Conservation (phyloP, 2,329 filamentous ascomycete species). For the Cucurbitaria berberidis region DNA sequence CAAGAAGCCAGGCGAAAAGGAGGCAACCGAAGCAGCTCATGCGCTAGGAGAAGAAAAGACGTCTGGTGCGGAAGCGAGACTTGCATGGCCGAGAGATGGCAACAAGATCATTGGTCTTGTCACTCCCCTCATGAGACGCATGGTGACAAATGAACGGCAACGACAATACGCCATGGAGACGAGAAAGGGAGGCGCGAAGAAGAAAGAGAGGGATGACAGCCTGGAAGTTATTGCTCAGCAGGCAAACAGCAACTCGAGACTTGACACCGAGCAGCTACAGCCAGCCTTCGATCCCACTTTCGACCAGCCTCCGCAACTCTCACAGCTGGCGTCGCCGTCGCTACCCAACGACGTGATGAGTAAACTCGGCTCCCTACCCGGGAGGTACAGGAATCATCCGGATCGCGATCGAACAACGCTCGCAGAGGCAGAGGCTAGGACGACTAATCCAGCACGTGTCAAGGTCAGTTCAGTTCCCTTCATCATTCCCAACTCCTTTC, state of each 20-base stretch:
- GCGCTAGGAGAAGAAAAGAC: slow-evolving; percentile 50
- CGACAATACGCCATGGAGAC: slow-evolving; percentile 64
- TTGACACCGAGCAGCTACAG: slow-evolving; percentile 19
- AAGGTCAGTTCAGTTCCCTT: slow-evolving; percentile 1
- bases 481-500: background rate
- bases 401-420: background rate
- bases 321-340: slow-evolving; percentile 5
- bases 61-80: slow-evolving; percentile 40
- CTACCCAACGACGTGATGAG: background rate
- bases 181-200: slow-evolving; percentile 55
- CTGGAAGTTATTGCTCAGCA: slow-evolving; percentile 22
- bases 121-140: slow-evolving; percentile 62
- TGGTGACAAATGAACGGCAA: slow-evolving; percentile 67
- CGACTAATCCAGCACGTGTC: background rate
- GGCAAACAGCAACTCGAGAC: background rate
- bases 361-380: background rate
- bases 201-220: slow-evolving; percentile 34
- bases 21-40: slow-evolving; percentile 40
- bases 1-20: slow-evolving; percentile 42
- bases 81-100: slow-evolving; percentile 62
- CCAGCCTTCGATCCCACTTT: slow-evolving; percentile 14
- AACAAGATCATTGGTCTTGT: slow-evolving; percentile 63
- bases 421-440: background rate
- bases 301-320: slow-evolving; percentile 1
- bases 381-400: background rate